Percentiles rank a stretch among this genome's conserved stretches.
Conservation (phyloP, 1,284 basidiomycete species). For the Apiotrichum brassicae region DNA sequence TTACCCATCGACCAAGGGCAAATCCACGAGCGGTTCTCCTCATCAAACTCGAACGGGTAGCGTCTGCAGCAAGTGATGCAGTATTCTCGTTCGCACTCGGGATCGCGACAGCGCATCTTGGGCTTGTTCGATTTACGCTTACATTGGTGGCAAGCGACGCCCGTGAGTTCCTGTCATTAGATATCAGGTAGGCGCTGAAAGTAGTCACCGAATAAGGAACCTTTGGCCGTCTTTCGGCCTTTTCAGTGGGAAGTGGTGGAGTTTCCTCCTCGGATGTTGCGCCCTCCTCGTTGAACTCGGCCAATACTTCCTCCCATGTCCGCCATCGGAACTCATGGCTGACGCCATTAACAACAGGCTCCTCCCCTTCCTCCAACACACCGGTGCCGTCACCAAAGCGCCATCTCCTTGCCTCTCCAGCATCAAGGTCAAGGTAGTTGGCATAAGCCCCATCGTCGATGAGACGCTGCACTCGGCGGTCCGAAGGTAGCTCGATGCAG, state of each 20-base stretch:
- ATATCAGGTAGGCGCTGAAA: not conserved
- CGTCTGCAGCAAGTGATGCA: slow-evolving; percentile 40
- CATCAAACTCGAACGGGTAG: slow-evolving; percentile 42
- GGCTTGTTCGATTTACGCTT: slow-evolving; percentile 31
- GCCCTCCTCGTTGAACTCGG: not conserved
- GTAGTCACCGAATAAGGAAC: slow-evolving; percentile 20
- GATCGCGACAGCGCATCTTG: slow-evolving; percentile 42
- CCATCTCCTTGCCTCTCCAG: slow-evolving; percentile 32
- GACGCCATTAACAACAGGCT: slow-evolving; percentile 25
- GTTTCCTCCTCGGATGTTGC: not conserved
- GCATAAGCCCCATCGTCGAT: slow-evolving; percentile 31
- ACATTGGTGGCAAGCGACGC: slow-evolving; percentile 42
- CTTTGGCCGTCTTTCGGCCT: not conserved
- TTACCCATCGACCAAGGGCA: slow-evolving; percentile 38
- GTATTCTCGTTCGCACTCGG: slow-evolving; percentile 28
- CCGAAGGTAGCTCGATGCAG: slow-evolving; percentile 32
- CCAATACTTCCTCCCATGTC: not conserved
- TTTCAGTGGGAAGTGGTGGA: not conserved
- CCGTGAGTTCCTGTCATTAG: slow-evolving; percentile 23
- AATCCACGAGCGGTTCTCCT: slow-evolving; percentile 36
- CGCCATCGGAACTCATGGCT: slow-evolving; percentile 12
- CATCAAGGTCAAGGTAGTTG: slow-evolving; percentile 22
- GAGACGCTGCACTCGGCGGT: slow-evolving; percentile 16
- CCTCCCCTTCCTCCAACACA: slow-evolving; percentile 12
- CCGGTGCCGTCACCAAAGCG: slow-evolving; percentile 26